Percentiles rank a stretch among this genome's conserved stretches.
phyloP scores from a whole-genome alignment of 208 protist genomes.

The Phytomonas francai region DNA sequence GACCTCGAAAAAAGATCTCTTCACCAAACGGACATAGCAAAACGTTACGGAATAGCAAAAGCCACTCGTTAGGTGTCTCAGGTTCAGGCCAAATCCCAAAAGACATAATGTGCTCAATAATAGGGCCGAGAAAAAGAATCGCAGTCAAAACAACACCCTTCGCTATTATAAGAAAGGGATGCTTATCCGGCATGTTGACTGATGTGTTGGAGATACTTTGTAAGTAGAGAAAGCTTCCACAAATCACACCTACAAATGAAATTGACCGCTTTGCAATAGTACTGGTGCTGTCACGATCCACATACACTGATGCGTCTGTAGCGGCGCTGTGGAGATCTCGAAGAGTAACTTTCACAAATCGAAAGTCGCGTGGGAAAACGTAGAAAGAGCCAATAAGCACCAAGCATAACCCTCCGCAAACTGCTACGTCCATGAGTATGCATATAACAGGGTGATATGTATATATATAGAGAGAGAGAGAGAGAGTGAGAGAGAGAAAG shows the following conservation, averaged over 20 bases:
- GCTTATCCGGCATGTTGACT: background rate
- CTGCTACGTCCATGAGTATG: conserved; percentile 31
- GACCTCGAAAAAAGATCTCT: conserved; percentile 67
- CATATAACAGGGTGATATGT: conserved; percentile 4
- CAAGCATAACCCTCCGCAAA: conserved; percentile 17
- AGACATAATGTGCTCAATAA: conserved; percentile 17
- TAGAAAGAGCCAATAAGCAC: conserved; percentile 62
- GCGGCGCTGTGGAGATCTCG: conserved; percentile 29
- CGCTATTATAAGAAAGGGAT: conserved; percentile 4
- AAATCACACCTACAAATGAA: conserved; percentile 12
- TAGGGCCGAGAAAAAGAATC: conserved; percentile 32
- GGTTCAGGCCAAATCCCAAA: conserved; percentile 1
- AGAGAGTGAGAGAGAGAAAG: conserved; percentile 5
- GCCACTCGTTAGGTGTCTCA: background rate
- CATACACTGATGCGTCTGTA: conserved; percentile 15
- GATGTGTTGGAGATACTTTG: conserved; percentile 1
- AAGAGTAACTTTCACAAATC: conserved; percentile 19
- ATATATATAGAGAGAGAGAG: conserved; percentile 1
- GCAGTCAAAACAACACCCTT: conserved; percentile 20
- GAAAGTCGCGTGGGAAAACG: conserved; percentile 36
- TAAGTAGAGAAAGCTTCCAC: conserved; percentile 11
- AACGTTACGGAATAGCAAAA: conserved; percentile 29
- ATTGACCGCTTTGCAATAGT: conserved; percentile 30
- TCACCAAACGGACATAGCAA: conserved; percentile 61
- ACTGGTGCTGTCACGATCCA: conserved; percentile 31